Base-by-base conservation (phyloP, 2,329 filamentous ascomycete species). In the Metarhizium robertsii region DNA sequence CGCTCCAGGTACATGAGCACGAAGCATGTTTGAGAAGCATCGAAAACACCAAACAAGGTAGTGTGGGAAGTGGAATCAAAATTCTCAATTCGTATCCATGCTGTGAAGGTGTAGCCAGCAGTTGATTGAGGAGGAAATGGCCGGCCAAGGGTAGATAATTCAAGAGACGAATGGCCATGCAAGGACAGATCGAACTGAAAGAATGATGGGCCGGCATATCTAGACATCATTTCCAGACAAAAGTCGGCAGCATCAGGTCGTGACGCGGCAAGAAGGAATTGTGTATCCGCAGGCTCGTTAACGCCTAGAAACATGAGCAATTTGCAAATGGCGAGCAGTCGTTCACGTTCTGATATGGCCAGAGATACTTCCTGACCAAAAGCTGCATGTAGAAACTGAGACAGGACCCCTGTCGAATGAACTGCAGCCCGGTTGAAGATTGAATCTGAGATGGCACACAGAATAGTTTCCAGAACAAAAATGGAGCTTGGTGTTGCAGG, bases 41-140 rank as follows among this genome's bases (percentile, higher is more conserved):
- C 94, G 69, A 95, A 97, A 8, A 94, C 90, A 30, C 94, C 94
- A 68, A 99, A 99, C 14, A 99, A 80, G 0, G 94, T 99, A 0
- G 94, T 99, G 69, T 99, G 94, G 16, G 88, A 85, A 49, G 83
- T 81, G 5, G 82, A 75, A 68, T 99, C 95, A 69, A 94, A 97
- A 45, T 84, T 78, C 68, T 97, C 92, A 57, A 99, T 83, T 20
- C 88, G 84, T 52, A 96, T 81, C 94, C 94, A 99, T 0, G 90
- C 83, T 49, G 88, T 83, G 58, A 99, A 87, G 1, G 91, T 95
- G 72, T 97, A 99, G 20, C 94, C 95, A n/a, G 79, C 76, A 10
- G 85, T 82, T 18, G 85, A 84, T 54, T 83, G 79, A 1, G 94
- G 91, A 11, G 94, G 95, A 64, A 99, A 99, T 2, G 84, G 73